Conservation (phyloP, 371 early-diverging fungal species). For the Mycotypha africana region DNA sequence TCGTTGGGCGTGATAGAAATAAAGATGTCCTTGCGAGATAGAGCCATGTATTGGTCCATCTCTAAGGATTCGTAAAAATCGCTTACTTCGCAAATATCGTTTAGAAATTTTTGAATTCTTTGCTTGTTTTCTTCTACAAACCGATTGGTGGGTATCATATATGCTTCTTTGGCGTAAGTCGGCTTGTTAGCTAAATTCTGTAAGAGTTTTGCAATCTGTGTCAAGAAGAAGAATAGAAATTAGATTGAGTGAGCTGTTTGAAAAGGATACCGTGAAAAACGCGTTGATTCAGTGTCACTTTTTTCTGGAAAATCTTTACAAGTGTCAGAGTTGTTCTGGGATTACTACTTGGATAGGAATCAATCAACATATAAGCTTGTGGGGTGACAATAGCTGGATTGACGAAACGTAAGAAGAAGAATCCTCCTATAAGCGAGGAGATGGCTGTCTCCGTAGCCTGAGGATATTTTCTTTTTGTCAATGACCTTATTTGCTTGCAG, state of each 20-base stretch:
- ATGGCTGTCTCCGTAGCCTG: conserved; percentile 76
- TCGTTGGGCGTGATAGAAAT: conserved; percentile 89
- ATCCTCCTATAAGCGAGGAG: conserved; percentile 89
- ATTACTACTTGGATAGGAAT: conserved; percentile 63
- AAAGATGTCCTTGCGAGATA: conserved; percentile 84
- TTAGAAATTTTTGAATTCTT: conserved; percentile 82
- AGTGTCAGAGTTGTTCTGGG: conserved; percentile 80
- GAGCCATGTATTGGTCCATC: conserved; percentile 95
- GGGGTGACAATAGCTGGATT: conserved; percentile 95
- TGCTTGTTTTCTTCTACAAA: conserved; percentile 88
- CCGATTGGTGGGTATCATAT: conserved; percentile 83
- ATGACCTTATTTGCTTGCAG: conserved; percentile 87
- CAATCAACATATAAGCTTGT: conserved; percentile 86
- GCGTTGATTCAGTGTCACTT: not conserved
- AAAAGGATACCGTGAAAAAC: too few relatives aligned
- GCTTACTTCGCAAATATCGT: conserved; percentile 87
- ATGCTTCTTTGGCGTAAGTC: conserved; percentile 84
- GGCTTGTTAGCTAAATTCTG: conserved; percentile 94
- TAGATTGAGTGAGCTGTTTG: too few relatives aligned
- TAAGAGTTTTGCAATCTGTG: conserved; percentile 84
- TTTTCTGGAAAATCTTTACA: conserved; percentile 3
- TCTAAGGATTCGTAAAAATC: conserved; percentile 93
- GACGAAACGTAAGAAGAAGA: conserved; percentile 89
- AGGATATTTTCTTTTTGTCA: conserved; percentile 84
- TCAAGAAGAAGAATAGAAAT: not conserved